Percentiles rank a stretch among this genome's conserved stretches.
phyloP scores from a whole-genome alignment of 352 stramenopile genomes.

The Globisporangium viniferum region DNA sequence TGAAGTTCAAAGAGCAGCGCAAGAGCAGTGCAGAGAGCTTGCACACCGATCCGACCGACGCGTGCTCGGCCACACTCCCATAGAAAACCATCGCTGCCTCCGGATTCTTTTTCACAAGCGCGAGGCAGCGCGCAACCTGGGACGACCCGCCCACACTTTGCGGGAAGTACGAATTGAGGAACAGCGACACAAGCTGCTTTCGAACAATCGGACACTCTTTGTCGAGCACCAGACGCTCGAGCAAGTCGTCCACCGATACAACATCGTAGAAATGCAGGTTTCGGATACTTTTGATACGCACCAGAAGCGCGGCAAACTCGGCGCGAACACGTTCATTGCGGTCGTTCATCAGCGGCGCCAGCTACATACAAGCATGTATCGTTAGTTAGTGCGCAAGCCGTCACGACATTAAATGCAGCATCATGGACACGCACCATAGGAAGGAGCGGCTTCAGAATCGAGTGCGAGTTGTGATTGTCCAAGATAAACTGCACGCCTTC shows the following conservation, averaged over 20 bases:
- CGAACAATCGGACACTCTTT: constrained; percentile 45
- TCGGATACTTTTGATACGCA: constrained; percentile 86
- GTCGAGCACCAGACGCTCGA: constrained; percentile 73
- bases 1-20: constrained; percentile 75
- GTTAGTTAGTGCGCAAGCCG: background rate
- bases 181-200: constrained; percentile 79
- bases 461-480: constrained; percentile 84
- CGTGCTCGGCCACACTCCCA: constrained; percentile 64
- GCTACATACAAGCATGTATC: constrained; percentile 24
- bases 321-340: constrained; percentile 79
- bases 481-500: constrained; percentile 83
- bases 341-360: constrained; percentile 81
- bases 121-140: constrained; percentile 77
- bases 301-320: constrained; percentile 71
- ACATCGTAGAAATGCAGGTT: constrained; percentile 88
- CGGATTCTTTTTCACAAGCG: constrained; percentile 77
- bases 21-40: constrained; percentile 76
- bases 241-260: constrained; percentile 70
- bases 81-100: constrained; percentile 85
- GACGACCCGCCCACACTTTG: constrained; percentile 76
- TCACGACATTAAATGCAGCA: constrained; percentile 3
- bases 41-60: constrained; percentile 78
- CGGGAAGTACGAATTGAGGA: constrained; percentile 87
- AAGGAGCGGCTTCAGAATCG: constrained; percentile 79
- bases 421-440: constrained; percentile 51